Evolutionary conservation across 148 eudicot genomes (phyloP).

Genomic region (Camellia sinensis): DNA sequence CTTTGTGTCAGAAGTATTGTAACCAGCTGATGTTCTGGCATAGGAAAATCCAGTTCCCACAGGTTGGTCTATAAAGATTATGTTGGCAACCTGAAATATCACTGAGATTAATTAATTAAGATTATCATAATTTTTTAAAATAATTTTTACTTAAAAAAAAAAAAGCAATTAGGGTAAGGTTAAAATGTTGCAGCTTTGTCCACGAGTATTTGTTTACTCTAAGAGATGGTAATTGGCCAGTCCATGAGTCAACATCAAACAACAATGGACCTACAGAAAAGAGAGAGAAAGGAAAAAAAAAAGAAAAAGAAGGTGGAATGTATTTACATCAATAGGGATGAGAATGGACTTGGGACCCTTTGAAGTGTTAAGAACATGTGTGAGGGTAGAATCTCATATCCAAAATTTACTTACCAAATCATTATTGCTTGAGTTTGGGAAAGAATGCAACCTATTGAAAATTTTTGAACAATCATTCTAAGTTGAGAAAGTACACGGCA

Average conservation of each 20-base stretch:
- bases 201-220: constrained; percentile 12
- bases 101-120: background rate
- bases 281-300: too few species aligned
- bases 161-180: background rate
- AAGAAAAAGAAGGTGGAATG: background rate
- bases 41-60: constrained; percentile 26
- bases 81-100: constrained; percentile 14
- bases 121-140: too few species aligned
- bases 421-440: too few species aligned
- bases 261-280: constrained; percentile 12
- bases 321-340: too few species aligned
- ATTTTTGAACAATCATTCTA: background rate
- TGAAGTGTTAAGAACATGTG: too few species aligned
- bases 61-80: constrained; percentile 23
- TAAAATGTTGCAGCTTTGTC: constrained; percentile 10
- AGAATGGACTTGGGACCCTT: too few species aligned
- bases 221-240: constrained; percentile 14
- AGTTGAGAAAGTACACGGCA: too few species aligned
- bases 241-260: constrained; percentile 14
- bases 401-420: too few species aligned
- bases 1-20: constrained; percentile 19
- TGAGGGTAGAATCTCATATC: too few species aligned
- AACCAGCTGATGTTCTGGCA: background rate
- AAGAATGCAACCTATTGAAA: too few species aligned
- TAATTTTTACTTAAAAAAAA: too few species aligned